Evolutionary conservation across 192 early-diverging fungal genomes (phyloP).

Genomic region (Chytriomyces confervae): DNA sequence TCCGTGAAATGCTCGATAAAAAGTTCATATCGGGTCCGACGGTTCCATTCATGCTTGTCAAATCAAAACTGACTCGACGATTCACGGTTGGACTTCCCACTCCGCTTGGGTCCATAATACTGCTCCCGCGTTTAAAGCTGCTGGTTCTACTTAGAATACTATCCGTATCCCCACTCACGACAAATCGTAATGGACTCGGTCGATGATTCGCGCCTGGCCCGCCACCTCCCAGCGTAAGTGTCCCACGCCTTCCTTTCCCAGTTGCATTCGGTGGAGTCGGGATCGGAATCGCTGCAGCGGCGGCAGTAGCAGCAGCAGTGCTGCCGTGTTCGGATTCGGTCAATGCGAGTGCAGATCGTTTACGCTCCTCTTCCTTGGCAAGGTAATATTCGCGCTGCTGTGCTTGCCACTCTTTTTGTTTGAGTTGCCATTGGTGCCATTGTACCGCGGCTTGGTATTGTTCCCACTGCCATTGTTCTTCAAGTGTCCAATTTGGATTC

Average conservation of each 20-base stretch:
- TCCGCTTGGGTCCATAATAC: background rate
- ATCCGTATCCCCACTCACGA: slow-evolving; percentile 8
- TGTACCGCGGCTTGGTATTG: slow-evolving; percentile 36
- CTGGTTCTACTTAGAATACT: slow-evolving; percentile 3
- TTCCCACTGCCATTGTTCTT: slow-evolving; percentile 33
- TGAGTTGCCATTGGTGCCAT: slow-evolving; percentile 35
- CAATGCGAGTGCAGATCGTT: background rate
- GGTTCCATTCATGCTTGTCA: background rate
- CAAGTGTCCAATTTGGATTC: slow-evolving; percentile 10
- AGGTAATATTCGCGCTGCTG: slow-evolving; percentile 31
- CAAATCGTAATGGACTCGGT: slow-evolving; percentile 16
- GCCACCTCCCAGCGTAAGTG: background rate
- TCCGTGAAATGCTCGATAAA: background rate
- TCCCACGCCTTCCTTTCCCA: background rate
- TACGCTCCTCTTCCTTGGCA: slow-evolving; percentile 26
- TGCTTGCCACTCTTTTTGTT: slow-evolving; percentile 34
- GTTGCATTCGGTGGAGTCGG: background rate
- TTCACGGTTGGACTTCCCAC: background rate
- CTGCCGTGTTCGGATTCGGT: background rate
- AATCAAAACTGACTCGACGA: background rate
- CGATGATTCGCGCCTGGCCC: background rate
- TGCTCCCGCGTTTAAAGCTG: slow-evolving; percentile 9
- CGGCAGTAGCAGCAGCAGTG: too few relatives aligned
- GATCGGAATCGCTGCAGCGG: background rate
- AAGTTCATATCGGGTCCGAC: background rate